Evolutionary conservation across 768 basidiomycete species (phyloP).

Genomic region (Hortiboletus flavorubellus): DNA sequence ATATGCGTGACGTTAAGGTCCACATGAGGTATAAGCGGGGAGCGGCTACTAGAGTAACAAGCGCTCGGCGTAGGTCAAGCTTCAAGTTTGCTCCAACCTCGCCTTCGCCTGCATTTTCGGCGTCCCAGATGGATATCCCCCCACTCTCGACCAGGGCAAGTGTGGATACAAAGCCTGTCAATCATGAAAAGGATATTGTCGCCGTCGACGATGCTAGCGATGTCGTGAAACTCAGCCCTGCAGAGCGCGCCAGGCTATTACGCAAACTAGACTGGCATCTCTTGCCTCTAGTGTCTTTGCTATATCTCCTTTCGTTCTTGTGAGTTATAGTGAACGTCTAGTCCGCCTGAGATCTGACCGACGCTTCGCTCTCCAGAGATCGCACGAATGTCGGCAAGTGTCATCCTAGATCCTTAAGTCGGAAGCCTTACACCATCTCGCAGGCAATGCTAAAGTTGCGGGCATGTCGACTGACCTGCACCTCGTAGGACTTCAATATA

Average conservation of each 20-base stretch:
- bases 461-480: constrained; percentile 40
- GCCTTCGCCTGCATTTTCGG: background rate
- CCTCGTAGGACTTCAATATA: constrained; percentile 34
- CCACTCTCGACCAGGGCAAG: constrained; percentile 10
- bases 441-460: constrained; percentile 44
- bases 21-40: no score
- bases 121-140: constrained; percentile 9
- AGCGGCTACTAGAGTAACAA: background rate
- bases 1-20: no score
- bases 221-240: constrained; percentile 7
- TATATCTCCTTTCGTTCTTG: constrained; percentile 47
- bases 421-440: background rate
- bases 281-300: constrained; percentile 41
- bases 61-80: background rate
- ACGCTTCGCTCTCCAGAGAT: constrained; percentile 28
- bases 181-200: constrained; percentile 11
- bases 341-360: background rate
- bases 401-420: background rate
- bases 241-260: constrained; percentile 29
- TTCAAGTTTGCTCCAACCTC: background rate
- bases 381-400: constrained; percentile 43
- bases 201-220: background rate
- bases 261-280: constrained; percentile 45
- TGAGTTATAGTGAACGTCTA: constrained; percentile 23
- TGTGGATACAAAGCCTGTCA: constrained; percentile 3